Evolutionary conservation across 2,329 filamentous ascomycete genomes (phyloP).

Genomic region (Colletotrichum limetticola): DNA sequence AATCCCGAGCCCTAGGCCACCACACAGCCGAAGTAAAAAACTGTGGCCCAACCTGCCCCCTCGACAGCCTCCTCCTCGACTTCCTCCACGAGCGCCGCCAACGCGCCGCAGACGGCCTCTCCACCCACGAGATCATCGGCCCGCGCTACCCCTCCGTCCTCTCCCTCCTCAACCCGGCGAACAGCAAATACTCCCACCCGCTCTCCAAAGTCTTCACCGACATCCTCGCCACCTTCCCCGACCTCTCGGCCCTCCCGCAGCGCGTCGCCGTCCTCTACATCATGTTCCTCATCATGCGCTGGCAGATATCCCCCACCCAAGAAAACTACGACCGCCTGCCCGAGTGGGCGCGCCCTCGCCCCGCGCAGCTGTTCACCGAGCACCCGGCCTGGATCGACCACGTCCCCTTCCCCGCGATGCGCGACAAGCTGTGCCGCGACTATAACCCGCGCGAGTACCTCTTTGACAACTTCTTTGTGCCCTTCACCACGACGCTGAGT

Average conservation of each 20-base stretch:
- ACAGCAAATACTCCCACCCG: slow-evolving; percentile 73
- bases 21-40: slow-evolving; percentile 64
- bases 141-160: slow-evolving; percentile 84
- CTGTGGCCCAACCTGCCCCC: slow-evolving; percentile 75
- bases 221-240: slow-evolving; percentile 85
- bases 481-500: slow-evolving; percentile 79
- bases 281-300: slow-evolving; percentile 89
- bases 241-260: slow-evolving; percentile 81
- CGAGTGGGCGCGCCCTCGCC: slow-evolving; percentile 74
- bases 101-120: slow-evolving; percentile 72
- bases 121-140: slow-evolving; percentile 74
- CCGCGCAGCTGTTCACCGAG: slow-evolving; percentile 71
- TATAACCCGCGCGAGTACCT: slow-evolving; percentile 63
- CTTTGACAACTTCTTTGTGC: slow-evolving; percentile 86
- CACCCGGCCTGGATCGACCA: slow-evolving; percentile 89
- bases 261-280: slow-evolving; percentile 83
- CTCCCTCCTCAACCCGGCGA: slow-evolving; percentile 78
- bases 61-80: slow-evolving; percentile 83
- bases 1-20: slow-evolving; percentile 6
- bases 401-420: slow-evolving; percentile 81
- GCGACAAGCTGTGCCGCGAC: slow-evolving; percentile 69
- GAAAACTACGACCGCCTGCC: slow-evolving; percentile 85
- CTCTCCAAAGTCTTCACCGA: slow-evolving; percentile 88
- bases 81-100: slow-evolving; percentile 78
- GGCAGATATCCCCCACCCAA: slow-evolving; percentile 82